Base-by-base conservation (phyloP, 2,329 filamentous ascomycete genomes). In the Fusarium solani-melongenae region DNA sequence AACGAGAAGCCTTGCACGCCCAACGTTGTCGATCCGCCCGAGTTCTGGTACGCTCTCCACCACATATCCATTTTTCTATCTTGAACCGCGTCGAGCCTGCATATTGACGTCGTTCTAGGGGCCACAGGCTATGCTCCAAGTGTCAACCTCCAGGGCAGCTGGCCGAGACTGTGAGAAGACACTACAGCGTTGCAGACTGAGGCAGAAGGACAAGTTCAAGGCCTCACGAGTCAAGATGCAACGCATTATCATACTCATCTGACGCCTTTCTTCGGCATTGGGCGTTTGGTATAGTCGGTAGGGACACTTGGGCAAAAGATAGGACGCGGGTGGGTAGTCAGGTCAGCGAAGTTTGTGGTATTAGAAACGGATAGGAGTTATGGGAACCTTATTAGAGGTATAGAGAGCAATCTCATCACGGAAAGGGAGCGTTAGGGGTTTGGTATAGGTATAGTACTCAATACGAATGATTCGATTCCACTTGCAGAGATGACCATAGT, bases 21-120 rank as follows among this genome's bases (percentile, higher is more conserved):
- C 22, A 77, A 69, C 24, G 58, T 77, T 59, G 72, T 77, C 59
- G 70, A 76, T 38, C 72, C 76, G 17, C 68, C 74, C n/a, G 72
- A 77, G 49, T 77, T 70, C 33, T 77, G 76, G 76, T 77, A 68
- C 38, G 75, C 39, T 24, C 24, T 63, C 29, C n/a, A 33, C 15
- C 14, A 31, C 15, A 38, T 17, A 22, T 36, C 15, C 34, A 24
- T 11, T 22, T 29, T 56, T 4, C 4, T 17, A 17, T 22, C 31
- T 22, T 56, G n/a, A 15, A 34, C 29, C 31, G 29, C 46, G 27
- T 34, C 17, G 27, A 44, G 36, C 22, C 46, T 29, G 49, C 31
- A 34, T 34, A 41, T 57, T 65, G 38, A 74, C 15, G 10, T 33
- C 20, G 17, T 51, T 27, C 36, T 29, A 75, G 72, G 72, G 69